Evolutionary conservation across 192 early-diverging fungal genomes (phyloP), one percentile per base, ranked within the genome.

Genomic region (Entomortierella beljakovae): DNA sequence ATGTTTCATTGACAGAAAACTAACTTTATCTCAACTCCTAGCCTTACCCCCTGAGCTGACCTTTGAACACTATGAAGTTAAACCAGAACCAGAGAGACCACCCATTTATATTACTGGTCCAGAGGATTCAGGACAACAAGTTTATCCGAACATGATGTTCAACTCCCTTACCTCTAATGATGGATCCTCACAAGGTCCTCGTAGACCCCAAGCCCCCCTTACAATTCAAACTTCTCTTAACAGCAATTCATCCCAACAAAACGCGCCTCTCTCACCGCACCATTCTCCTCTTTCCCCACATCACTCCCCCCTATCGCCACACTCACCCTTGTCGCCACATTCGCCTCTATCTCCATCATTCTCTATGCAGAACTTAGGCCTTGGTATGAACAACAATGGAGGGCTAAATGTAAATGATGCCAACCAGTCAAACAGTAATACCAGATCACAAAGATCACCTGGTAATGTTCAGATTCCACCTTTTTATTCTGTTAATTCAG

Each of bases 71-170:
- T 81, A 70, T 55, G 82, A 81, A 37, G 74, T 81, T 57, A 84
- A 84, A 61, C 64, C 72, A 0, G 82, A 84, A 56, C 69, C 82
- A 32, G 82, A 86, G 57, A 75, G 80, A 54, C 85, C 85, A 18
- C 82, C 85, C 6, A 86, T 84, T 58, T 86, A 84, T 43, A 88
- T 88, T 57, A 89, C 88, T 23, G 84, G 85, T 16, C 86, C 86
- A 6, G 88, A 87, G 49, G 82, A 71, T 25, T 60, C 65, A 5
- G 67, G 70, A 2, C 79, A 71, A 20, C 65, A 66, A 49, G 68
- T 81, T 40, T 81, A 81, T 64, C 61, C 62, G 50, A 68, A 79
- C 50, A 70, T 79, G 68, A 69, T 72, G 54, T 72, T 68, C 64
- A 71, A 68, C 37, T 65, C 46, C 65, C 53, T 62, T 33, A 34